Evolutionary conservation across 2,329 filamentous ascomycete genomes (phyloP).

Genomic region (Chaetomium sp.): DNA sequence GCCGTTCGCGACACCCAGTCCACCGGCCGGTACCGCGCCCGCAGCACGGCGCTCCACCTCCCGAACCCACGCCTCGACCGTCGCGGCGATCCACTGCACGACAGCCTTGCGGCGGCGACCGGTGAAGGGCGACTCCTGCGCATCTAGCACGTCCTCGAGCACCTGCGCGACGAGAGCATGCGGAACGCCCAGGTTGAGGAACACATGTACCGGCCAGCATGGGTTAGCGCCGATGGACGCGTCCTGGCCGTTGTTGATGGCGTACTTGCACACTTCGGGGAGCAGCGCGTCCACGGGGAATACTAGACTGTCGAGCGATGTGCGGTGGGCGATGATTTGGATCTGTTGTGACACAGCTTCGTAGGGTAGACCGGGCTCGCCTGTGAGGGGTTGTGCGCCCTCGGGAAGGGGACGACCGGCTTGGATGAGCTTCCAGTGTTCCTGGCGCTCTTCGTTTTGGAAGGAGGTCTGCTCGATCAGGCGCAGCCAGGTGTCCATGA

Average conservation of each 20-base stretch:
- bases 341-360: constrained; percentile 61
- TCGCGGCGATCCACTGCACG: constrained; percentile 48
- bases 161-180: constrained; percentile 51
- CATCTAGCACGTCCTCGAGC: constrained; percentile 51
- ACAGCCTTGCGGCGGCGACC: constrained; percentile 43
- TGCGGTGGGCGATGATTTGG: constrained; percentile 58
- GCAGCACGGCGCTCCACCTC: constrained; percentile 44
- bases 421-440: constrained; percentile 32
- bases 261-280: constrained; percentile 57
- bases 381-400: constrained; percentile 23
- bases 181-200: constrained; percentile 49
- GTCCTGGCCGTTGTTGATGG: constrained; percentile 52
- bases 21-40: constrained; percentile 15
- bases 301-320: constrained; percentile 58
- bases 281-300: constrained; percentile 58
- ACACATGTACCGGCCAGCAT: constrained; percentile 51
- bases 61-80: constrained; percentile 43
- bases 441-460: constrained; percentile 40
- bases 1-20: background rate
- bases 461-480: constrained; percentile 68
- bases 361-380: constrained; percentile 53
- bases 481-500: constrained; percentile 76
- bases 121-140: constrained; percentile 53
- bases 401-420: constrained; percentile 36
- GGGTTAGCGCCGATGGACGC: constrained; percentile 50